These are phyloP conservation scores for Phytophthora tubulina DNA, from an alignment of 352 stramenopile genomes.

Conservation along the genomic window DNA sequence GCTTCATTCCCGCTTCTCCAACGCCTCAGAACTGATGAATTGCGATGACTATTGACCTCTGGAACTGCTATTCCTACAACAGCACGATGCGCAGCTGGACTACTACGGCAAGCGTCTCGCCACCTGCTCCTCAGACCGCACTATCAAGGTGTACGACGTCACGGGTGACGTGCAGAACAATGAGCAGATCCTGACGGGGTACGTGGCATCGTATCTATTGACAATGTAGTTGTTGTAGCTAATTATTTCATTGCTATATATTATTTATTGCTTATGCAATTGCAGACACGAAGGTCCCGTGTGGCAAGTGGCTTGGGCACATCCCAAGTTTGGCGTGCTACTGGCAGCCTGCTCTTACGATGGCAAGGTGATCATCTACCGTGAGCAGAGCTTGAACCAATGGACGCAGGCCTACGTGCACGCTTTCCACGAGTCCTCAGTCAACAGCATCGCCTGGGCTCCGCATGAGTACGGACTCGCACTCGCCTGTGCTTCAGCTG, in stretches of 20 bases:
- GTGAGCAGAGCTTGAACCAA: constrained; percentile 93
- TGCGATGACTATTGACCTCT: not conserved
- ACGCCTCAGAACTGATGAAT: constrained; percentile 19
- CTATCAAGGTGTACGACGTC: constrained; percentile 98
- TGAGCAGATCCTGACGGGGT: constrained; percentile 88
- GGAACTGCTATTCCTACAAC: constrained; percentile 32
- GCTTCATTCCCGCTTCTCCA: constrained; percentile 5
- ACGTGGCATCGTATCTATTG: constrained; percentile 25
- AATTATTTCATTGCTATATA: constrained; percentile 1
- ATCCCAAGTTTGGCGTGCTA: constrained; percentile 97
- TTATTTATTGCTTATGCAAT: not conserved
- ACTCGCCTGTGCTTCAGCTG: constrained; percentile 94
- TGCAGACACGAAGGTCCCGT: constrained; percentile 96
- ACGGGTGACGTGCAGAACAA: constrained; percentile 92
- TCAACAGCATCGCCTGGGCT: constrained; percentile 97
- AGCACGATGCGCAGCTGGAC: constrained; percentile 99
- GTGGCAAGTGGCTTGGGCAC: constrained; percentile 98
- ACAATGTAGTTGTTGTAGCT: not conserved
- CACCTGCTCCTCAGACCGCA: constrained; percentile 98
- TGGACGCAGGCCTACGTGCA: constrained; percentile 95
- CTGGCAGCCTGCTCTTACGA: constrained; percentile 99
- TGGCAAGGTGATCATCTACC: constrained; percentile 97
- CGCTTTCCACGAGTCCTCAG: constrained; percentile 87
- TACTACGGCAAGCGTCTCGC: constrained; percentile 99
- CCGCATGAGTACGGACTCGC: constrained; percentile 97